Evolutionary conservation across 2,329 filamentous ascomycete genomes (phyloP).

Genomic region (Colletotrichum phormii): DNA sequence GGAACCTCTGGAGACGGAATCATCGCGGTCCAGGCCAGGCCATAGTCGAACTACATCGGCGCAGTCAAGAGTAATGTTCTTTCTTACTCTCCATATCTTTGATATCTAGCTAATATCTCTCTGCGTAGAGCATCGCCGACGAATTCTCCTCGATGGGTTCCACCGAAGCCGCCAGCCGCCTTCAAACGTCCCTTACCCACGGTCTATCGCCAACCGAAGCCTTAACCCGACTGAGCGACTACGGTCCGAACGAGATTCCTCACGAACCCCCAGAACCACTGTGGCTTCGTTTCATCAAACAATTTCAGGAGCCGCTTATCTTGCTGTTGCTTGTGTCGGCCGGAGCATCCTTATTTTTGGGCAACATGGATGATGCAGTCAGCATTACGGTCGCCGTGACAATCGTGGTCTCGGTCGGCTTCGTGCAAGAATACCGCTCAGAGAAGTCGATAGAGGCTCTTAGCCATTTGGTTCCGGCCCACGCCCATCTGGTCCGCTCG

Average conservation of each 20-base stretch:
- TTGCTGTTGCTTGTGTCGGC: conserved; percentile 91
- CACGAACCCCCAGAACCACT: conserved; percentile 93
- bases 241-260: conserved; percentile 94
- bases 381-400: conserved; percentile 97
- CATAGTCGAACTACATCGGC: conserved; percentile 64
- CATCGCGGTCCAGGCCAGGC: conserved; percentile 48
- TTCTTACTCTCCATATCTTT: neutral
- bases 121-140: conserved; percentile 64
- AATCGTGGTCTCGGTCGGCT: conserved; percentile 95
- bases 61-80: conserved; percentile 62
- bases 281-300: conserved; percentile 94
- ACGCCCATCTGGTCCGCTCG: conserved; percentile 90
- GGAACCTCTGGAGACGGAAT: conserved; percentile 43
- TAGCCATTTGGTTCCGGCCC: conserved; percentile 93
- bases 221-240: conserved; percentile 78
- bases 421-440: conserved; percentile 96
- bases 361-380: conserved; percentile 93
- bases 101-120: neutral
- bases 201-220: conserved; percentile 88
- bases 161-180: conserved; percentile 79
- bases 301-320: conserved; percentile 97
- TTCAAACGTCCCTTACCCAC: conserved; percentile 85
- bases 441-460: conserved; percentile 97
- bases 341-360: conserved; percentile 87
- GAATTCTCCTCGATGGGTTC: conserved; percentile 77